Evolutionary conservation across 2,329 filamentous ascomycete genomes (phyloP), one percentile per base, ranked within the genome.

Genomic region (Colletotrichum shisoi): DNA sequence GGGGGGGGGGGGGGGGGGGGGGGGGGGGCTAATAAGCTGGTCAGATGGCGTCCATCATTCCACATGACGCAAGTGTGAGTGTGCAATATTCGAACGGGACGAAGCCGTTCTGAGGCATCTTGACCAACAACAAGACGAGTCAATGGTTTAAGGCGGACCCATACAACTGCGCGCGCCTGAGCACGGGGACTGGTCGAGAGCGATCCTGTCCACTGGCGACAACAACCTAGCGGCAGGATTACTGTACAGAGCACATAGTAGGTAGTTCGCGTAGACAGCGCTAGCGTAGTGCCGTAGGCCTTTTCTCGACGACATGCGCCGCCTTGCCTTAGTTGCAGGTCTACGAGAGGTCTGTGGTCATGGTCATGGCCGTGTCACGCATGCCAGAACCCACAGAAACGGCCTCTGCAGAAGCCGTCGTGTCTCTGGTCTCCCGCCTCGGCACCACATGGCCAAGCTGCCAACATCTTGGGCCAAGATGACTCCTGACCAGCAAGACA

Each of bases 401-500:
- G 11, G 11, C 9, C 8, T 27, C 9, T 44, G 9, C 17, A 45
- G 24, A 31, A n/a, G 24, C 56, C 12, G 12, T 19, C 34, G 31
- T 6, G 13, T 40, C 31, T 40, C 17, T 34, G 15, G 7, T 39
- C 31, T 19, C 31, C n/a, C n/a, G 42, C 42, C 42, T 46, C 56
- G 42, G 56, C 44, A 48, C 42, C 56, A 58, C 56, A 39, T 58
- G 42, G 42, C 7, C 39, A 21, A 34, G 12, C 39, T 56, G 52
- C 48, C 31, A 48, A 15, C 17, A 9, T 40, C 4, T 13, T 8
- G 5, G 48, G 44, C 56, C 3, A 39, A n/a, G 15, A 34, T 19
- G 7, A 9, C n/a, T 34, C 40, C 17, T 21, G 3, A 5, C 17
- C n/a, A 45, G 40, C 9, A 34, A 27, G 15, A n/a, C 48, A 34